Evolutionary conservation across 1,284 basidiomycete species (phyloP).

Genomic region (Coniophora puteana): DNA sequence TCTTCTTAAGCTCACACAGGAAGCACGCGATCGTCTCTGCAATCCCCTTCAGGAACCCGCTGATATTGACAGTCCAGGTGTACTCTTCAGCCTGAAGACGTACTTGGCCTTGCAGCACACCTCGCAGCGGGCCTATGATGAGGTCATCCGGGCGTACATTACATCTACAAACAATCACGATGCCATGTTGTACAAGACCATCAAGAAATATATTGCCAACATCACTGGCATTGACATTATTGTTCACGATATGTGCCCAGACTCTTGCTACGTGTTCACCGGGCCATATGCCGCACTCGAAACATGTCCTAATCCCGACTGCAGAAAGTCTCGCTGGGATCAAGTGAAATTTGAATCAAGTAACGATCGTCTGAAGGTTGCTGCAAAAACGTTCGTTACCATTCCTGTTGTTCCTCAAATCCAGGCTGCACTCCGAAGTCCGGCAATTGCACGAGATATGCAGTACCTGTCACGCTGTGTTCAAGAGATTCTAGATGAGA

Average conservation of each 20-base stretch:
- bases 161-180: neutral
- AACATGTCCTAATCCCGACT: slow-evolving; percentile 11
- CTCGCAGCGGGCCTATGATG: neutral
- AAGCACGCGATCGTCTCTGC: neutral
- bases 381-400: slow-evolving; percentile 25
- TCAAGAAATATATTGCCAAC: slow-evolving; percentile 5
- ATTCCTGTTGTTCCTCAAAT: slow-evolving; percentile 34
- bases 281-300: slow-evolving; percentile 5
- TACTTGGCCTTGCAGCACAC: slow-evolving; percentile 3
- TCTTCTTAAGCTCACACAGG: neutral
- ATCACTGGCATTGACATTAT: slow-evolving; percentile 11
- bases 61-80: too few species aligned
- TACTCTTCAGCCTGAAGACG: neutral
- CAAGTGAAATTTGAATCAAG: neutral
- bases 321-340: slow-evolving; percentile 18
- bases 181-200: slow-evolving; percentile 1
- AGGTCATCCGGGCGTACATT: neutral
- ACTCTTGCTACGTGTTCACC: slow-evolving; percentile 13
- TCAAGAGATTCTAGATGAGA: slow-evolving; percentile 4
- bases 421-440: slow-evolving; percentile 24
- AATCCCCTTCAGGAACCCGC: too few species aligned
- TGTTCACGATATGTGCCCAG: slow-evolving; percentile 12
- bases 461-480: slow-evolving; percentile 9
- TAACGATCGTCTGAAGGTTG: slow-evolving; percentile 1
- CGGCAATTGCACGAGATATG: slow-evolving; percentile 19